Base-by-base conservation (phyloP, 1,284 basidiomycete genomes). In the Ceratobasidium sp. region DNA sequence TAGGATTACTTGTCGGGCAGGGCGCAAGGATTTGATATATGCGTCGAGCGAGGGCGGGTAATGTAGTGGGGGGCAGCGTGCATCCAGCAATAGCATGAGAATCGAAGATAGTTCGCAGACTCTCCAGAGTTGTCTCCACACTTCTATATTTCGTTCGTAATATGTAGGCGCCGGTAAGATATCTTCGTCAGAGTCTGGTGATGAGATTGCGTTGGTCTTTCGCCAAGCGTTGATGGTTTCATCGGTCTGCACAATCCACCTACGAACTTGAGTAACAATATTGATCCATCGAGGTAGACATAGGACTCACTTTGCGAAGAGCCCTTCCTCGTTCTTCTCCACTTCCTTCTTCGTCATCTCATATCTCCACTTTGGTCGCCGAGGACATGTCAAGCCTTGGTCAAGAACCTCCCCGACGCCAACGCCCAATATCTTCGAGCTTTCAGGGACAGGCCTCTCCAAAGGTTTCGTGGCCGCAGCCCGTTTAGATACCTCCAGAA, bases 81-180 rank as follows among this genome's bases (percentile, higher is more conserved):
- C 91, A 82, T 98, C 95, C 31, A 96, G 87, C 11, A 97, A 88
- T 65, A 97, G 87, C 71, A 97, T 89, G 14, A 97, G 84, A 78
- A 97, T 93, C 76, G 95, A 89, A 1, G 93, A 94, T 41, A 94
- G 90, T 81, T 96, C 95, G 5, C 90, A 90, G 8, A 96, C 94
- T 44, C 94, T 89, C 95, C 95, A 96, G 89, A 97, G 83, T 83
- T 97, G 95, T 77, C 95, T 84, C 95, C 95, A 97, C 6, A 97
- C 95, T 81, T 97, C 93, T 29, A 97, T 80, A 82, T 97, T 97
- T 41, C 93, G 88, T 82, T 97, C 96, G 81, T 91, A 97, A 80
- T 92, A 91, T 0, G 93, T 91, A 0, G 91, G 89, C 9, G 92
- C 90, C 54, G 83, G 82, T 8, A 76, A 45, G 59, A 75, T 72